Evolutionary conservation across 495 filamentous ascomycete species (phyloP).

Genomic region (Lasiosphaeriaceae sp.): DNA sequence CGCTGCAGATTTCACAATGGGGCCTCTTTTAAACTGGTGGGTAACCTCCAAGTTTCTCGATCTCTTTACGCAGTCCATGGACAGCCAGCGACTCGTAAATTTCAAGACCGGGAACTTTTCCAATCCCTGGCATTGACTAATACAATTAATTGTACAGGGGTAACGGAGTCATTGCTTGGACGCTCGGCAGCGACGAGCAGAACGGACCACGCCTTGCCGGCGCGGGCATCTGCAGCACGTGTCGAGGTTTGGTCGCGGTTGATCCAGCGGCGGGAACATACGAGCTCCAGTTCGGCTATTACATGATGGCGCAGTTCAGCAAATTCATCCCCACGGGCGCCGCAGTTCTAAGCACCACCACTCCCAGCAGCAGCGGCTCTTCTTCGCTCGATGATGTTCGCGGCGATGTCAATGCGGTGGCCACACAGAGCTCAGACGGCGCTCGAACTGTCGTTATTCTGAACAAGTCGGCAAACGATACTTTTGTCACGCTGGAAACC

Average conservation of each 20-base stretch:
- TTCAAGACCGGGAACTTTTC: too few relatives aligned
- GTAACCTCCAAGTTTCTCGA: too few relatives aligned
- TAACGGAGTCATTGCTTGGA: constrained; percentile 50
- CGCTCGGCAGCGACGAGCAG: constrained; percentile 46
- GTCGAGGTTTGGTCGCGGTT: constrained; percentile 48
- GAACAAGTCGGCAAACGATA: constrained; percentile 48
- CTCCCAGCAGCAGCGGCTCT: constrained; percentile 27
- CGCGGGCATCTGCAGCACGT: constrained; percentile 40
- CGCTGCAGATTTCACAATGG: constrained; percentile 50
- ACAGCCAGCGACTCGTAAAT: too few relatives aligned
- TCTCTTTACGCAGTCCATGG: too few relatives aligned
- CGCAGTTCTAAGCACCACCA: constrained; percentile 40
- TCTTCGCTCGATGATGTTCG: background rate
- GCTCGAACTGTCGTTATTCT: constrained; percentile 50
- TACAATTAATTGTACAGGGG: constrained; percentile 21
- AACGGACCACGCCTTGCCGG: constrained; percentile 52
- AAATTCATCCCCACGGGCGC: constrained; percentile 54
- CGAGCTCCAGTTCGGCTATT: constrained; percentile 47
- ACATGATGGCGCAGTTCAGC: constrained; percentile 55
- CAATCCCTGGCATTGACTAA: background rate
- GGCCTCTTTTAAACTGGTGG: constrained; percentile 52
- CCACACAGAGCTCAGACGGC: constrained; percentile 49
- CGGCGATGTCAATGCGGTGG: constrained; percentile 44
- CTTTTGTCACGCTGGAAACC: constrained; percentile 43
- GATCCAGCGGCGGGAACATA: constrained; percentile 37